Base-by-base conservation (phyloP, 164 flowering plant species). In the Annona squamosa region DNA sequence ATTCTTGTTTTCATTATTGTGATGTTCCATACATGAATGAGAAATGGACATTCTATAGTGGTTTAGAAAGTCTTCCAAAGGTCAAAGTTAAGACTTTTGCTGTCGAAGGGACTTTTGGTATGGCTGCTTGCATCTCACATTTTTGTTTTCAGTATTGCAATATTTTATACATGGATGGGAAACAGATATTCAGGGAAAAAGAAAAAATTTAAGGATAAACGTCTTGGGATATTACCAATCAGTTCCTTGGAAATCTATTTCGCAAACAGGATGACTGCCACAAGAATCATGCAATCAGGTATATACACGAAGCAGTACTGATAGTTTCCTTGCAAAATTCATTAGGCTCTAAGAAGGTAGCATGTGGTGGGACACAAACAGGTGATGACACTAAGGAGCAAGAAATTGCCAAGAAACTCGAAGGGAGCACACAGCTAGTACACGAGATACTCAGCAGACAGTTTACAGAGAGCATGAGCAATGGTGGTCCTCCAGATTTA, bases 381-480 rank as follows among this genome's bases (percentile, higher is more conserved):
- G 71, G 68, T 72, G 46, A 61, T 18, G 26, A 62, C 5, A 73
- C 59, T 4, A 65, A 61, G 43, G 79, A 82, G 75, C 77, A 75
- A 44, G 82, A 57, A 42, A 7, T 81, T 62, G 76, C 67, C 4
- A 69, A 45, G 45, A 80, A 79, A 68, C 77, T 86, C 64, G 75
- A 59, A 3, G 84, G 72, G 63, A 64, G 76, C 48, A 83, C 85
- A 0, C 79, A 84, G 62, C 67, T 69, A 65, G 81, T 88, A 19
- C 82, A 82, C 57, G 77, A 83, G 1, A 81, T 89, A 70, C 69
- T 86, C 16, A 65, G 73, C 67, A 84, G 80, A 63, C 81, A 80
- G 17, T 47, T 79, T 37, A 41, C 59, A 0, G 82, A 83, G 65
- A 78, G 57, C 63, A 37, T 7, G 5, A 46, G 73, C 42, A 46